Conservation (phyloP, 805 yeast genomes). For the Saturnispora kantuleensis region DNA sequence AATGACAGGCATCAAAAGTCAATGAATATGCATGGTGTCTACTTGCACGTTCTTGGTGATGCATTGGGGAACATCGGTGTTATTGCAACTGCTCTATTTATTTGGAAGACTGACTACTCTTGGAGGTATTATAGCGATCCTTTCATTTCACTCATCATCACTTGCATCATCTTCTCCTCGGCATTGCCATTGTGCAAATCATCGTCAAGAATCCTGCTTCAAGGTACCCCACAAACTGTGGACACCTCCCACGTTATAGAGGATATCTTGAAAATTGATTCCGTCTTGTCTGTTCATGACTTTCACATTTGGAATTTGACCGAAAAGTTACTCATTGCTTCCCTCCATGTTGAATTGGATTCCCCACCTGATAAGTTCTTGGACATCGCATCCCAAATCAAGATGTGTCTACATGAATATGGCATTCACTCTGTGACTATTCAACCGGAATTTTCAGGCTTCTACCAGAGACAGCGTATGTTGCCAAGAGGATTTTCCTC, state of each 20-base stretch:
- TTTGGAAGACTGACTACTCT: conserved; percentile 84
- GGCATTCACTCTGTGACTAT: conserved; percentile 92
- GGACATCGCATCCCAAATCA: conserved; percentile 61
- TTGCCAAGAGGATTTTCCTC: conserved; percentile 25
- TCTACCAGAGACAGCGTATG: conserved; percentile 22
- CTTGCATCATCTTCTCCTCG: conserved; percentile 78
- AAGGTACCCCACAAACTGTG: conserved; percentile 84
- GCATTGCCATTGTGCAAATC: conserved; percentile 85
- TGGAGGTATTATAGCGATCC: conserved; percentile 91
- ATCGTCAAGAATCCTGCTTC: conserved; percentile 78
- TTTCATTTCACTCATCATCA: conserved; percentile 70
- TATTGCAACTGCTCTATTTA: conserved; percentile 76
- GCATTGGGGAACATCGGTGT: conserved; percentile 95
- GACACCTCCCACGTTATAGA: conserved; percentile 64
- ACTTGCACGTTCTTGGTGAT: conserved; percentile 90
- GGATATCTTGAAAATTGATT: conserved; percentile 56
- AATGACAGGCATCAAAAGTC: conserved; percentile 34
- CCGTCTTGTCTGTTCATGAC: conserved; percentile 83
- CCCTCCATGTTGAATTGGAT: conserved; percentile 74
- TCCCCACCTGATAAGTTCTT: conserved; percentile 57
- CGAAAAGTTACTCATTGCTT: conserved; percentile 78
- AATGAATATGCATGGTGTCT: conserved; percentile 96
- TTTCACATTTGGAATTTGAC: conserved; percentile 95
- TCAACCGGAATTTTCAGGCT: conserved; percentile 75
- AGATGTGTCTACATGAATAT: conserved; percentile 67